These are phyloP conservation scores for Ustilaginoidea virens DNA, from an alignment of 2,329 filamentous ascomycete genomes.

Conservation along the genomic window DNA sequence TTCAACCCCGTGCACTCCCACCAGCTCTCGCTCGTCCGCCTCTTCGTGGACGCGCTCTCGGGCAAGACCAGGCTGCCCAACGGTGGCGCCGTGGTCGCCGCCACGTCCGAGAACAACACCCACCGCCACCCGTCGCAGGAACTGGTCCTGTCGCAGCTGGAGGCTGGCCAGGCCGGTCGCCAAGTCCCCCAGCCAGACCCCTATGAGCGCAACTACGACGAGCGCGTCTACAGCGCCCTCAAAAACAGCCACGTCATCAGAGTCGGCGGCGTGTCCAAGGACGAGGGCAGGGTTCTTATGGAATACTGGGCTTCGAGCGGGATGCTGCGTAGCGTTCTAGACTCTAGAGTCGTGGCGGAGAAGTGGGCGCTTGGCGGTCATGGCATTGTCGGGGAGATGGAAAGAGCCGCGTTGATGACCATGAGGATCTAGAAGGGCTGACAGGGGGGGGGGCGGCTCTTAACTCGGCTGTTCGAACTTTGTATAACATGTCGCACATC, in stretches of 20 bases:
- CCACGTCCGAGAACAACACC: conserved; percentile 58
- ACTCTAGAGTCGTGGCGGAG: conserved; percentile 57
- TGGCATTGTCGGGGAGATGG: conserved; percentile 75
- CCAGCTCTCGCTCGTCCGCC: conserved; percentile 60
- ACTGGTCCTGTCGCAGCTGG: conserved; percentile 45
- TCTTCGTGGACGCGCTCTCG: conserved; percentile 59
- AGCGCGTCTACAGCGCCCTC: conserved; percentile 37
- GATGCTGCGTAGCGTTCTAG: conserved; percentile 53
- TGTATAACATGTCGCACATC: too few relatives aligned
- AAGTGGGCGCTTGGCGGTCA: conserved; percentile 73
- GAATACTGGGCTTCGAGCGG: conserved; percentile 90
- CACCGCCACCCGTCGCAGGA: conserved; percentile 51
- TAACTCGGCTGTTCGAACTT: neutral
- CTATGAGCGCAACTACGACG: conserved; percentile 40
- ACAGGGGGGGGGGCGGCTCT: conserved; percentile 1
- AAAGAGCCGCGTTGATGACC: conserved; percentile 43
- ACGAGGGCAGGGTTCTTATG: conserved; percentile 65
- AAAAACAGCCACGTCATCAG: conserved; percentile 35
- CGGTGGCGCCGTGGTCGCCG: conserved; percentile 65
- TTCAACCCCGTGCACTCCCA: conserved; percentile 71
- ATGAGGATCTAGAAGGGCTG: conserved; percentile 25
- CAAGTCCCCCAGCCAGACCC: conserved; percentile 30
- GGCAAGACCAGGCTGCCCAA: conserved; percentile 44
- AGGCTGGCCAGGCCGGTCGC: conserved; percentile 24
- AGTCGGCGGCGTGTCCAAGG: conserved; percentile 53